Evolutionary conservation across 2,329 filamentous ascomycete species (phyloP), one percentile per base, ranked within the genome.

Genomic region (Aspergillus aculeatinus): DNA sequence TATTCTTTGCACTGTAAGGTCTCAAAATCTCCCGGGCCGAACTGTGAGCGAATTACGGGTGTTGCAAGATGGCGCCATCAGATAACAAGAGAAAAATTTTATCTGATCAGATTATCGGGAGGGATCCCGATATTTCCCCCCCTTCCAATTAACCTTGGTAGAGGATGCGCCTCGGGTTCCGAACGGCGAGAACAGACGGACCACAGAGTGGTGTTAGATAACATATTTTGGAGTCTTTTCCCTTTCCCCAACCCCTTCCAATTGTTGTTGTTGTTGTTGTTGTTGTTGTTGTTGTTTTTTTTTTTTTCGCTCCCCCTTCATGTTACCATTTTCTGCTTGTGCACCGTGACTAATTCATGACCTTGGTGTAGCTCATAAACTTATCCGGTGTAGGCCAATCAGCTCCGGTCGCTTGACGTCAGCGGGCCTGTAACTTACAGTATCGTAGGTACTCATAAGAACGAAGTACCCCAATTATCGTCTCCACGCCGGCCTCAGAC

Each of bases 21-120:
- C 42, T 21, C 55, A 47, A 23, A 42, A 42, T 33, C 48, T 16
- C 29, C 50, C 27, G 52, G 31, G 35, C 51, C 51, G 55, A 51
- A 52, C 55, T 48, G 48, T 5, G 33, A 35, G 5, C 16, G 29
- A 27, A 14, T 19, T 60, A 50, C 48, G 16, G 50, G 42, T 44
- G 39, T 29, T 60, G 61, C 63, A 60, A 60, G 55, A 63, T 66
- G 64, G 64, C 58, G 60, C 65, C 65, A 67, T 67, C 65, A 60
- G 65, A 67, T 67, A 67, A 67, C 60, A 50, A 51, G 62, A 50
- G 60, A 63, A 65, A 66, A 60, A 59, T 67, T 65, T 67, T 66
- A 67, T 67, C 65, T 64, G 64, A 67, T 66, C 60, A 65, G 65
- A 67, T 67, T 65, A 67, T 63, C 64, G 44, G 61, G 35, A 58